A percentile compares a stretch with the other conserved stretches of the same genome.
Evolutionary conservation across 805 yeast genomes (phyloP).

Genomic region (Candida nonsorbophila): DNA sequence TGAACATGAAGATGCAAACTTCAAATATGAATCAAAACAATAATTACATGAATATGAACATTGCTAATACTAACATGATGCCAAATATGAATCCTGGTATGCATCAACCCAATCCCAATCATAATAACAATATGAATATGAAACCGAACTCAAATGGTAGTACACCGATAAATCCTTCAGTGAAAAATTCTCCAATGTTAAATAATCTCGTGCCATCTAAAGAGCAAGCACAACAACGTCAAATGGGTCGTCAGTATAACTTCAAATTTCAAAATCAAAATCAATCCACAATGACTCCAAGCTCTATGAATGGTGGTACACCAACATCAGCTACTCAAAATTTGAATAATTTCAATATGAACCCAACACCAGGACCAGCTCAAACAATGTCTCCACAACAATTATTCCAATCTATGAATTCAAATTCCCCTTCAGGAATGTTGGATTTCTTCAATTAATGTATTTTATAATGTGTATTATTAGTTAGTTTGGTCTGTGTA

Average conservation of each 20-base stretch:
- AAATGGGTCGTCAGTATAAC: constrained; percentile 5
- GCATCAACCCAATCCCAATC: constrained; percentile 3
- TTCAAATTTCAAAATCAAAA: constrained; percentile 3
- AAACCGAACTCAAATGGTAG: no score
- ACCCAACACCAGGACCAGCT: constrained; percentile 3
- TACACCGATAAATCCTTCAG: no score
- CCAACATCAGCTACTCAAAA: constrained; percentile 6
- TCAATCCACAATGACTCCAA: constrained; percentile 2
- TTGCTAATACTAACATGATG: background rate
- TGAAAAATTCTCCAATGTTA: constrained; percentile 3
- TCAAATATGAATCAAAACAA: background rate
- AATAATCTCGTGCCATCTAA: constrained; percentile 4
- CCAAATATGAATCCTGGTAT: constrained; percentile 2
- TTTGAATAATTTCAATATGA: constrained; percentile 8
- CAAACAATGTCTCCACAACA: constrained; percentile 35
- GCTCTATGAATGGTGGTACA: constrained; percentile 4
- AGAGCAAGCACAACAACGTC: constrained; percentile 7
- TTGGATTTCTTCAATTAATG: constrained; percentile 23
- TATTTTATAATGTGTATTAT: constrained; percentile 3
- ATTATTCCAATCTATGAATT: constrained; percentile 23
- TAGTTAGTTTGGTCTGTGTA: constrained; percentile 1
- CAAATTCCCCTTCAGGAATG: constrained; percentile 9
- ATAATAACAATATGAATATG: no score
- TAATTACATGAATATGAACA: background rate
- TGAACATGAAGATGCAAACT: background rate